Evolutionary conservation across 371 early-diverging fungal genomes (phyloP), one percentile per base, ranked within the genome.

Genomic region (Enteropsectra breve): DNA sequence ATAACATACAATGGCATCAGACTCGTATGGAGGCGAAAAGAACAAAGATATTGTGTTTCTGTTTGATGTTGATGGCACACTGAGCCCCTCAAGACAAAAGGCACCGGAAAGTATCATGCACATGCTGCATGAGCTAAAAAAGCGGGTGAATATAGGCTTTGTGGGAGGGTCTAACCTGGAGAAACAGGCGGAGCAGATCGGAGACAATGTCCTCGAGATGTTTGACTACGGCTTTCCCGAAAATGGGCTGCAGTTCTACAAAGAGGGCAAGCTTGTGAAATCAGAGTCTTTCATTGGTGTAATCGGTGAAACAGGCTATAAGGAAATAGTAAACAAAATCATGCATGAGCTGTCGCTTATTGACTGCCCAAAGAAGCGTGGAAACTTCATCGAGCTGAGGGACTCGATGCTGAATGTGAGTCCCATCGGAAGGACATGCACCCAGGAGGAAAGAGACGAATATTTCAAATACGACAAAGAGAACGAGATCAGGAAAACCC

Each of bases 61-160:
- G 37, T 96, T 97, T 75, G 97, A 98, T 81, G 97, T 98, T 34
- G 99, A 98, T 78, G 99, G 97, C 64, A 96, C 99, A 4, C 82
- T 98, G 69, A 93, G 94, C 2, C 93, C 92, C 45, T 92, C 78
- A 2, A 54, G 77, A 38, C 61, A 81, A 71, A 69, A 56, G 43
- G 80, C 83, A 76, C 84, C 88, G 29, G 80, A 83, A 6, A 86
- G 87, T 73, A 90, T 96, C 85, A 79, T 82, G 63, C 77, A 86
- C 46, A 84, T 87, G 50, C 85, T 98, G 26, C 80, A 78, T 13
- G 82, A 83, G 36, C 83, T 97, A 50, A 86, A 89, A 73, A 87
- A 90, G 78, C 86, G 88, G 81, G 88, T 86, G 36, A 88, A 87
- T 36, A 84, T 95, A 68, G 99, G 94, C 4, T 98, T 97, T 78